Evolutionary conservation across 1,284 basidiomycete species (phyloP), one percentile per base, ranked within the genome.

Genomic region (Cutaneotrichosporon curvatum): DNA sequence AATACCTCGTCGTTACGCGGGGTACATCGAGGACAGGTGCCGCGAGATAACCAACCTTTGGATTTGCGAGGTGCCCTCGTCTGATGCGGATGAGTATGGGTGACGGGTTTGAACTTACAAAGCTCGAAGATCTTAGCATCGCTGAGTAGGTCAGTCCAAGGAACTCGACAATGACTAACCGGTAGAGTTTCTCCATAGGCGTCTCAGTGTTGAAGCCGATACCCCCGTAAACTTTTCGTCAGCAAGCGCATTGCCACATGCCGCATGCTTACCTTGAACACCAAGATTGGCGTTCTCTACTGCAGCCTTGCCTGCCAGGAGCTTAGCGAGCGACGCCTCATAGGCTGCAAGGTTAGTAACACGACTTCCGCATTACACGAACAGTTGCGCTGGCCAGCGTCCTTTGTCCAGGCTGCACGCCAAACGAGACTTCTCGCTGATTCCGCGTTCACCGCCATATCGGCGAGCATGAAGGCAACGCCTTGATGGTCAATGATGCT

Each of bases 401-500:
- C 78, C 61, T 78, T 78, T 10, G 70, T 64, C 71, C 73, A 75
- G 3, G 73, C 71, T 0, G 74, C 55, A 58, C 73, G 73, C 75
- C 74, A 77, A 11, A 77, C 76, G 39, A 78, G 63, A 36, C 67
- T 71, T 11, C 75, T 63, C 2, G 74, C 67, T 2, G 72, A 68
- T 59, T 78, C 76, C 21, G 71, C 74, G 18, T 59, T 65, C 61
- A 78, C 76, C 8, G 77, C 75, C 78, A 79, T 79, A 53, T 79
- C 77, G 14, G 77, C 77, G 5, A 79, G 68, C 69, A 78, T 74
- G 62, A 76, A 76, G 7, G 73, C 75, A 21, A 77, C 71, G 21
- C 74, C 76, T 56, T 78, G 76, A 60, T 79, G 78, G 50, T 77
- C 68, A 50, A 78, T 77, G 60, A 79, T 78, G 3, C 73, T 62